These are phyloP conservation scores for Tylopilus subfusipes DNA, from an alignment of 768 basidiomycete species.

Conservation along the genomic window DNA sequence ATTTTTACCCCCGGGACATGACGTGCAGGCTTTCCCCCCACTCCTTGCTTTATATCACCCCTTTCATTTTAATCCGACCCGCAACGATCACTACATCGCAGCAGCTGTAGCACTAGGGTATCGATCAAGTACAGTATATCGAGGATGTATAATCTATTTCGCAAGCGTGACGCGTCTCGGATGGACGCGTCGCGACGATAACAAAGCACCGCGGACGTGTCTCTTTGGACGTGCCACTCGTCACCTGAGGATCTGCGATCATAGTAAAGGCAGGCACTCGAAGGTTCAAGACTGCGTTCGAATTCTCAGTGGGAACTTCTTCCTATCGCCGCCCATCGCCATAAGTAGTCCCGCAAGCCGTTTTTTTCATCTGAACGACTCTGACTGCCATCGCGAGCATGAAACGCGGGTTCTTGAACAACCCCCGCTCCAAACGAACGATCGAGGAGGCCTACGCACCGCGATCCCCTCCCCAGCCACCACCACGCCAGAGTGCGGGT, in stretches of 20 bases:
- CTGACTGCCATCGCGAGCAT: constrained; percentile 2
- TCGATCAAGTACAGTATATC: not conserved
- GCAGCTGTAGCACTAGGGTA: constrained; percentile 21
- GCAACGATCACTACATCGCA: constrained; percentile 3
- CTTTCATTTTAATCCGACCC: not conserved
- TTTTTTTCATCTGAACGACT: not conserved
- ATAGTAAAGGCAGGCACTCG: too few species aligned
- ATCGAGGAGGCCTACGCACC: constrained; percentile 8
- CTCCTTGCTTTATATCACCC: constrained; percentile 9
- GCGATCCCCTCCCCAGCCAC: not conserved
- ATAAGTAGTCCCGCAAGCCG: too few species aligned
- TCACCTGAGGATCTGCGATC: too few species aligned
- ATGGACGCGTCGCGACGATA: too few species aligned
- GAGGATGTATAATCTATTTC: constrained; percentile 18
- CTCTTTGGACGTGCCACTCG: too few species aligned
- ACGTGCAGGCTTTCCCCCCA: not conserved
- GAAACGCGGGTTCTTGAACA: constrained; percentile 24
- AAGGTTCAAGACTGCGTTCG: too few species aligned
- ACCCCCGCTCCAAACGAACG: constrained; percentile 3
- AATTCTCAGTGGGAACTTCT: too few species aligned
- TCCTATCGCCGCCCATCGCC: not conserved
- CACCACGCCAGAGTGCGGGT: too few species aligned
- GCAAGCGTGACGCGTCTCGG: not conserved
- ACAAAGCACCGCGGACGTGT: too few species aligned
- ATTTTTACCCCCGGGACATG: not conserved